Evolutionary conservation across 2,329 filamentous ascomycete species (phyloP), one percentile per base, ranked within the genome.

Genomic region (Coleophoma cylindrospora): DNA sequence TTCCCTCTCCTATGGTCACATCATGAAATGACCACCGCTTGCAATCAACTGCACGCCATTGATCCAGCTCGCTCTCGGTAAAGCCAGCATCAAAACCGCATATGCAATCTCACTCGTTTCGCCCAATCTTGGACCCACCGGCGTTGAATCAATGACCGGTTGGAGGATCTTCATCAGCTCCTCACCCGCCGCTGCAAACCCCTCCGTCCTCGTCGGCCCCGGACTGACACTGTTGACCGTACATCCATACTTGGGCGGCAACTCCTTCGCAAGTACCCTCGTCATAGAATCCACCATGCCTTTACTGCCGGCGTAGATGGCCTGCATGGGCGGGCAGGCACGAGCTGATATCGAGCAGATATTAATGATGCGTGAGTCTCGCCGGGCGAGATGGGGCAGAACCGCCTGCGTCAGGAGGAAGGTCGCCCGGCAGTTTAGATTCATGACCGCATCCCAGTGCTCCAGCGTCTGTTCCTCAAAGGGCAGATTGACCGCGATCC

Each of bases 261-360:
- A 59, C 53, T 75, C 73, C 32, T 51, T 57, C 6, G 57, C 57
- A 69, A 74, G 75, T 38, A 65, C 66, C 21, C 65, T 61, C 1
- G 74, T 76, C 49, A 75, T 74, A 3, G 65, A 66, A 53, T 76
- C 74, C 1, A 74, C 65, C 70, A 75, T 74, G n/a, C 70, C 71
- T 57, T 76, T 76, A 9, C 70, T 74, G 0, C 72, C 73, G 3
- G 72, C 70, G 56, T 76, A 76, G 51, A 76, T 71, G n/a, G 71
- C 74, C 54, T 72, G 69, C 50, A 64, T 57, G 10, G 67, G 49
- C 7, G 68, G 67, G 3, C 63, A 64, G 14, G 54, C 67, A 6
- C 66, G 60, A 32, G 68, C 60, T 13, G 66, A 67, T 34, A 69
- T 64, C 49, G 64, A 69, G 27, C 60, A 64, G 44, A 75, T 72